Percentiles rank a stretch among this genome's conserved stretches.
Conservation (phyloP, 1,284 basidiomycete genomes). For the Ganoderma sp. region DNA sequence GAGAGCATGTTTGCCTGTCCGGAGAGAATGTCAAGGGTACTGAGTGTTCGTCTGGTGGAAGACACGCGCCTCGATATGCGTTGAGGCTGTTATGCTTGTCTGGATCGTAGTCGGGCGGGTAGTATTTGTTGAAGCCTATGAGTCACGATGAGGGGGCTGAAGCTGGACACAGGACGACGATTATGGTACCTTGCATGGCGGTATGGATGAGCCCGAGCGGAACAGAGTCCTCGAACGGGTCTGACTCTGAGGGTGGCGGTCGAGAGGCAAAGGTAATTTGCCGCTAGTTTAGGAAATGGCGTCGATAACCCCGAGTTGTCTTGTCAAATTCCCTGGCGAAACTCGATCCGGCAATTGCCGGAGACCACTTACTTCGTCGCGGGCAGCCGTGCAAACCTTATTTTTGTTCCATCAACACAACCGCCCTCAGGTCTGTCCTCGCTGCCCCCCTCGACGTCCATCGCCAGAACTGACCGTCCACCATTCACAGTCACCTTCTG, state of each 20-base stretch:
- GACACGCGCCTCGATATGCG: constrained; percentile 66
- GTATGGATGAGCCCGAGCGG: background rate
- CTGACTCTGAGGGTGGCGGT: background rate
- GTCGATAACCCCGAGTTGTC: background rate
- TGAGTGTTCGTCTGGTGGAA: background rate
- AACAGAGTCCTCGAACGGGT: background rate
- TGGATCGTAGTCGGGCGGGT: constrained; percentile 91
- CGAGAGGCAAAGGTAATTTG: constrained; percentile 23
- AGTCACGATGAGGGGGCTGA: background rate
- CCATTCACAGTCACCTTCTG: constrained; percentile 69
- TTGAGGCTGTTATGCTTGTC: constrained; percentile 85
- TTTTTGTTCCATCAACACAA: constrained; percentile 41
- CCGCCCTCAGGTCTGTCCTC: constrained; percentile 40
- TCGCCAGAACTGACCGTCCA: constrained; percentile 14
- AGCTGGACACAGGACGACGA: background rate
- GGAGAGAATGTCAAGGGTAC: constrained; percentile 26
- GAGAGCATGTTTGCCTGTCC: constrained; percentile 88
- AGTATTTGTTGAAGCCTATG: constrained; percentile 87
- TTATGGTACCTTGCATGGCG: constrained; percentile 40
- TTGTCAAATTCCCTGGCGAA: background rate
- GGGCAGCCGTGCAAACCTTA: constrained; percentile 39
- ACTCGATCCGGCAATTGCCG: constrained; percentile 13
- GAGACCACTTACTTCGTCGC: constrained; percentile 26
- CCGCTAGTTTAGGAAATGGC: background rate
- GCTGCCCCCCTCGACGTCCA: background rate